Evolutionary conservation across 1,284 basidiomycete species (phyloP), one percentile per base, ranked within the genome.

Genomic region (Anthracocystis panici-leucophaei): DNA sequence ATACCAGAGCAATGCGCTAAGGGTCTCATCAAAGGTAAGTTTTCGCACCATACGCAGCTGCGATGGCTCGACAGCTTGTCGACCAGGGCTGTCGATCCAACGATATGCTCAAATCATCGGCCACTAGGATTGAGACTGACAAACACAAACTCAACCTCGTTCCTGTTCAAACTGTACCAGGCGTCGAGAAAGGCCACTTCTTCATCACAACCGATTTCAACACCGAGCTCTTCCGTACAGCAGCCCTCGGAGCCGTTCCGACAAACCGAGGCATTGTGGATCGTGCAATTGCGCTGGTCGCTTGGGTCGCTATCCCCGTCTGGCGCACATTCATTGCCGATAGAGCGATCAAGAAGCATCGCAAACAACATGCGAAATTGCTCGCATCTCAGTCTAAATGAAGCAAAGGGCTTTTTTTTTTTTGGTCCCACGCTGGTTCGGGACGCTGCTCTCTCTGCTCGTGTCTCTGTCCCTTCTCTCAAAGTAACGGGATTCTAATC

Each of bases 1-100:
- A 89, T 89, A 3, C 88, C 93, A 0, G 92, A 92, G 48, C 86
- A 88, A 31, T 91, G 91, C 21, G 93, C 93, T 0, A 84, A 85
- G 29, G 86, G 86, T 7, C 83, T 97, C 35, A 87, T 93, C 46
- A 87, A 87, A 68, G 93, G 93, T 91, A 75, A 57, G 87, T 82
- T 27, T 18, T 5, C 14, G 10, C 27, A 45, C n/a, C 27, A n/a
- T 33, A 21, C 25, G 2, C 23, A 27, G 23, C 14, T 16, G 23
- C 14, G 35, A 33, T 9, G 8, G 31, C n/a, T n/a, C n/a, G n/a
- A n/a, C n/a, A n/a, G n/a, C n/a, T n/a, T n/a, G n/a, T n/a, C n/a
- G n/a, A n/a, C n/a, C n/a, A n/a, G n/a, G n/a, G n/a, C 31, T 6
- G 9, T 10, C 11, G 31, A 33, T 5, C 9, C 31, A 33, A 33